Conservation (phyloP, 768 basidiomycete genomes). For the Tulasnella sp. region DNA sequence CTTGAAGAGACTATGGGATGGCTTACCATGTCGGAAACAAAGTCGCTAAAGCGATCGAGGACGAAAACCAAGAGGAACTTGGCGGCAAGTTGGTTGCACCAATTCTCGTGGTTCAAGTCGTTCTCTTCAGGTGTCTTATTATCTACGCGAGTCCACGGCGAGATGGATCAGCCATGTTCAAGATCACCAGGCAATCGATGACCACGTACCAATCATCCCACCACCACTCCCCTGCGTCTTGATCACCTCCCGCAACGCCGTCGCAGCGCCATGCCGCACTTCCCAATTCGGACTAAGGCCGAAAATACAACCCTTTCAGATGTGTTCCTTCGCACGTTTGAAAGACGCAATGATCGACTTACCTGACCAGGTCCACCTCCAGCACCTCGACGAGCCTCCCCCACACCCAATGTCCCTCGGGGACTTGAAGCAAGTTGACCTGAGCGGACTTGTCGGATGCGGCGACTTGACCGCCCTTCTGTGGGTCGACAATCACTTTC, state of each 20-base stretch:
- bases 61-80: constrained; percentile 83
- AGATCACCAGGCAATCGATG: background rate
- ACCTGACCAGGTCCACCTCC: constrained; percentile 65
- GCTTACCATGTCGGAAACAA: constrained; percentile 76
- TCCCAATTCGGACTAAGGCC: constrained; percentile 73
- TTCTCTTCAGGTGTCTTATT: constrained; percentile 46
- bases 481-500: constrained; percentile 65
- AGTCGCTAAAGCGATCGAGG: constrained; percentile 96
- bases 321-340: background rate
- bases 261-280: constrained; percentile 83
- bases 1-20: too few relatives aligned
- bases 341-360: background rate
- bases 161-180: too few relatives aligned
- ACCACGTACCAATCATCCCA: constrained; percentile 59
- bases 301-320: background rate
- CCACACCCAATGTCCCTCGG: constrained; percentile 74
- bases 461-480: constrained; percentile 74
- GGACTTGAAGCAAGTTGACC: constrained; percentile 65
- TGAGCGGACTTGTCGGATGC: constrained; percentile 22
- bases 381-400: constrained; percentile 69
- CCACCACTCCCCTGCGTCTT: constrained; percentile 72
- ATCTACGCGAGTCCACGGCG: constrained; percentile 29
- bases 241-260: constrained; percentile 80
- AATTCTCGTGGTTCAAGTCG: constrained; percentile 57
- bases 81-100: constrained; percentile 82